These are phyloP conservation scores for Candida anglica DNA, from an alignment of 805 yeast species.

Conservation along the genomic window DNA sequence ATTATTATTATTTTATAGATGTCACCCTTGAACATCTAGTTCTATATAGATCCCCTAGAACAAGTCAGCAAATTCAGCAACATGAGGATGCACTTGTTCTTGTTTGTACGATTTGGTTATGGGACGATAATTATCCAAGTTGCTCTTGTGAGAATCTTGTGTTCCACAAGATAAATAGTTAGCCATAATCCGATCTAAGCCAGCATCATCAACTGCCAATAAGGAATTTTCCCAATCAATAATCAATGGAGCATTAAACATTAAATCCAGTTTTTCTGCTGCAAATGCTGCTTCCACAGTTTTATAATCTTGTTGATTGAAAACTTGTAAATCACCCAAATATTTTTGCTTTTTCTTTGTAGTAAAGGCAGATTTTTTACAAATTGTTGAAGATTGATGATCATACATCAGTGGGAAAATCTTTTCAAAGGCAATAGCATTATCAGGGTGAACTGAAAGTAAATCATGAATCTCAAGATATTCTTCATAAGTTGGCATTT, in stretches of 20 bases:
- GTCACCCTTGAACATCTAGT: conserved; percentile 1
- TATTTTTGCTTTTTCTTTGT: conserved; percentile 5
- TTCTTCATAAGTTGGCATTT: conserved; percentile 19
- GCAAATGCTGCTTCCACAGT: conserved; percentile 4
- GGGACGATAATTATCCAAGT: too few species aligned
- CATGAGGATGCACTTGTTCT: conserved; percentile 32
- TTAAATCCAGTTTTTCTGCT: conserved; percentile 1
- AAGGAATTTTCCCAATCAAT: conserved; percentile 36
- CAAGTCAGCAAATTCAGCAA: conserved; percentile 43
- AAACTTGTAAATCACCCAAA: conserved; percentile 11
- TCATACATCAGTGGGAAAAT: conserved; percentile 11
- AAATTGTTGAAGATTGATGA: conserved; percentile 9
- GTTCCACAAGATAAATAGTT: conserved; percentile 32
- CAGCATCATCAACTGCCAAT: conserved; percentile 35
- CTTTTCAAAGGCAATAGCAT: conserved; percentile 17
- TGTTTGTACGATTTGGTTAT: neutral
- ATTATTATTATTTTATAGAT: neutral
- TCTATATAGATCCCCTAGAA: conserved; percentile 16
- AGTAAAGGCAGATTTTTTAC: conserved; percentile 4
- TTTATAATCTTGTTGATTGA: conserved; percentile 8
- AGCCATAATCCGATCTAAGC: conserved; percentile 36
- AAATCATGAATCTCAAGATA: conserved; percentile 24
- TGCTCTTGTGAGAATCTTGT: conserved; percentile 16
- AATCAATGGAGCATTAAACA: conserved; percentile 19
- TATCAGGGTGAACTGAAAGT: conserved; percentile 33